Evolutionary conservation across 2,329 filamentous ascomycete genomes (phyloP).

Genomic region (Cephalotrichum gorgonifer): DNA sequence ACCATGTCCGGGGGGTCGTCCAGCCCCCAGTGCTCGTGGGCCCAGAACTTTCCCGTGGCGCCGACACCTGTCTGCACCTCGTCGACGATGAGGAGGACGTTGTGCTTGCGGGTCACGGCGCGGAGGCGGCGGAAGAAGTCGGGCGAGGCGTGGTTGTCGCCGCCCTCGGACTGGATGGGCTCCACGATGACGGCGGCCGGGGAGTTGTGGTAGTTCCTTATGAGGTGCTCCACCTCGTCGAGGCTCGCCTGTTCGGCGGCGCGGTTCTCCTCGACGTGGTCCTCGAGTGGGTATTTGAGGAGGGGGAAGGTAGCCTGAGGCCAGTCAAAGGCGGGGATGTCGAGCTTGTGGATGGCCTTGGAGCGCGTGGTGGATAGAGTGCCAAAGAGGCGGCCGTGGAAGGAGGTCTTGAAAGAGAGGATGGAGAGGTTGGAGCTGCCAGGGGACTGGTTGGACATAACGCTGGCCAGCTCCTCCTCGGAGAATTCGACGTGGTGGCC

Average conservation of each 20-base stretch:
- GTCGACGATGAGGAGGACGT: constrained; percentile 68
- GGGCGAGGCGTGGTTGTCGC: constrained; percentile 73
- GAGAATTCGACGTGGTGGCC: constrained; percentile 61
- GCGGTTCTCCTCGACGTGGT: constrained; percentile 58
- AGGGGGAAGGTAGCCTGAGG: constrained; percentile 72
- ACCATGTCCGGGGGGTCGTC: constrained; percentile 68
- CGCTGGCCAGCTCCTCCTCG: constrained; percentile 53
- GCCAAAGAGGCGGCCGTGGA: constrained; percentile 75
- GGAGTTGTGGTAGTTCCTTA: constrained; percentile 56
- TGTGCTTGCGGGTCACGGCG: constrained; percentile 58
- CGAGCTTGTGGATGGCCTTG: constrained; percentile 78
- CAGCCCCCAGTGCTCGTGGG: constrained; percentile 75
- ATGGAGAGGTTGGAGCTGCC: constrained; percentile 68
- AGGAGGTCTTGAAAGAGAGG: constrained; percentile 66
- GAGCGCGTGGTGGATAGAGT: constrained; percentile 68
- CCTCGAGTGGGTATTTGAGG: constrained; percentile 66
- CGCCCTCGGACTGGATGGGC: constrained; percentile 75
- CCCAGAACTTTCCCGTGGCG: constrained; percentile 83
- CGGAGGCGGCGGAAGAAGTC: constrained; percentile 69
- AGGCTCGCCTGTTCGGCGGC: constrained; percentile 64
- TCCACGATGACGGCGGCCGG: constrained; percentile 67
- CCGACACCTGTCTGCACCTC: constrained; percentile 79
- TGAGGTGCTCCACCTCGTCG: constrained; percentile 60
- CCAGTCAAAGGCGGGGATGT: constrained; percentile 85
- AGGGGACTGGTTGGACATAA: constrained; percentile 63